Evolutionary conservation across 352 stramenopile genomes (phyloP).

Genomic region (Elongisporangium senticosum): DNA sequence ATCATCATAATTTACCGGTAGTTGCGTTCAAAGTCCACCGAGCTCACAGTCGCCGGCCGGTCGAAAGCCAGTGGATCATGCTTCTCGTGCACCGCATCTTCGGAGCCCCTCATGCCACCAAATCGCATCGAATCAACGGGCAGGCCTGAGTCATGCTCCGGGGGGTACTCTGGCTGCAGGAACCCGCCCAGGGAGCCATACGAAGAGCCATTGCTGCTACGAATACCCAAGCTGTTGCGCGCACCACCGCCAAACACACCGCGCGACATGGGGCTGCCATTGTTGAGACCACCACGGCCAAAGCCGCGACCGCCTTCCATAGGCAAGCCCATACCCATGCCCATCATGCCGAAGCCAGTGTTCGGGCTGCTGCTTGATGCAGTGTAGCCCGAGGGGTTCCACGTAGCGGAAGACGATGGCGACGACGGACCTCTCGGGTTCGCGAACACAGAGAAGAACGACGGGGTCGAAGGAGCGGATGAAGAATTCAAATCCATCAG

Average conservation of each 20-base stretch:
- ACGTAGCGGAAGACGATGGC: conserved; percentile 10
- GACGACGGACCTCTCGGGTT: conserved; percentile 12
- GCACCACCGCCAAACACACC: conserved; percentile 10
- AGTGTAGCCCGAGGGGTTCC: conserved; percentile 16
- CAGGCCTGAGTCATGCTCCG: conserved; percentile 38
- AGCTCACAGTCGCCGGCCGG: neutral
- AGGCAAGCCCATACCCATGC: conserved; percentile 30
- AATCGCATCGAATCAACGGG: conserved; percentile 36
- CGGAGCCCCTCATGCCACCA: conserved; percentile 35
- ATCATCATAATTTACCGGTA: neutral
- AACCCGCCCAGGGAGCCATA: conserved; percentile 65
- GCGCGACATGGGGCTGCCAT: neutral
- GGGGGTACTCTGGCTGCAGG: conserved; percentile 48
- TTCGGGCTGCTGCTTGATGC: conserved; percentile 13
- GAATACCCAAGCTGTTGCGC: conserved; percentile 24
- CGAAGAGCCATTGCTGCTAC: conserved; percentile 13
- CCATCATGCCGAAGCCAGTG: conserved; percentile 36
- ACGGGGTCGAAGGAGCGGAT: conserved; percentile 22
- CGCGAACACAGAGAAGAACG: conserved; percentile 61
- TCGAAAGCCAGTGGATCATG: conserved; percentile 7
- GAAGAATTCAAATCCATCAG: neutral
- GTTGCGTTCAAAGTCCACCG: conserved; percentile 2
- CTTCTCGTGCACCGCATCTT: conserved; percentile 8
- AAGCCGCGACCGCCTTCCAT: conserved; percentile 24
- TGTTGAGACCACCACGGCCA: conserved; percentile 6